Percentiles rank a stretch among this genome's conserved stretches.
phyloP scores from a whole-genome alignment of 768 basidiomycete species.

The Rhodotorula toruloides region DNA sequence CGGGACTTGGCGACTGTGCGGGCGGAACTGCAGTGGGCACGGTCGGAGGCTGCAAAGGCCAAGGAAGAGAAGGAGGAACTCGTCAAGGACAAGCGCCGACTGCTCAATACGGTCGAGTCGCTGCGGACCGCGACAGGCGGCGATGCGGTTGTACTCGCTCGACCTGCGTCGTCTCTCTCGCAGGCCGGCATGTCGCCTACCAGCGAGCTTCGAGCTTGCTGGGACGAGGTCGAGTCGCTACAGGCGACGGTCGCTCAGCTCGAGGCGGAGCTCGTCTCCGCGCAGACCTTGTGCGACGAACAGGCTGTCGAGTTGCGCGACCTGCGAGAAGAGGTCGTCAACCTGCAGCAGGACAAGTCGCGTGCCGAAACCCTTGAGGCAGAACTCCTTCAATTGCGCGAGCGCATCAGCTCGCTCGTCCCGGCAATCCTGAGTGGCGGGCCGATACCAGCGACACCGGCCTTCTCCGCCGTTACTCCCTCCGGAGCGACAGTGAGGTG shows the following conservation, averaged over 20 bases:
- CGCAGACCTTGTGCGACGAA: neutral
- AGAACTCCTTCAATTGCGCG: neutral
- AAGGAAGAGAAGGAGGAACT: neutral
- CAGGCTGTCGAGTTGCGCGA: neutral
- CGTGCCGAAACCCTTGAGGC: neutral
- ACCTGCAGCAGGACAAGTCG: neutral
- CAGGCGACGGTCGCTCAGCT: neutral
- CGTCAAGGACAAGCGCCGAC: neutral
- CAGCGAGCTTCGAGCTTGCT: neutral
- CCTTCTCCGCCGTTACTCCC: no score
- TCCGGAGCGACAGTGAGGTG: no score
- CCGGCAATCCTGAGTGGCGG: neutral
- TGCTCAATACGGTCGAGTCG: neutral
- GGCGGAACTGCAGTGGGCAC: conserved; percentile 1
- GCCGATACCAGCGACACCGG: no score
- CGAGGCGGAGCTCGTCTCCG: neutral
- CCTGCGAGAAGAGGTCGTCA: neutral
- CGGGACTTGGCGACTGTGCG: neutral
- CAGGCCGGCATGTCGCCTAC: neutral
- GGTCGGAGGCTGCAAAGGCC: neutral
- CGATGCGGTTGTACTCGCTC: no score
- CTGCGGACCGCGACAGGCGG: neutral
- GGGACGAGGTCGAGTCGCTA: conserved; percentile 8
- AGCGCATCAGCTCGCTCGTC: neutral
- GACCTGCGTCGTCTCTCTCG: neutral